phyloP scores from a whole-genome alignment of 2,329 filamentous ascomycete genomes.

The Atkinsonella hypoxylon region DNA sequence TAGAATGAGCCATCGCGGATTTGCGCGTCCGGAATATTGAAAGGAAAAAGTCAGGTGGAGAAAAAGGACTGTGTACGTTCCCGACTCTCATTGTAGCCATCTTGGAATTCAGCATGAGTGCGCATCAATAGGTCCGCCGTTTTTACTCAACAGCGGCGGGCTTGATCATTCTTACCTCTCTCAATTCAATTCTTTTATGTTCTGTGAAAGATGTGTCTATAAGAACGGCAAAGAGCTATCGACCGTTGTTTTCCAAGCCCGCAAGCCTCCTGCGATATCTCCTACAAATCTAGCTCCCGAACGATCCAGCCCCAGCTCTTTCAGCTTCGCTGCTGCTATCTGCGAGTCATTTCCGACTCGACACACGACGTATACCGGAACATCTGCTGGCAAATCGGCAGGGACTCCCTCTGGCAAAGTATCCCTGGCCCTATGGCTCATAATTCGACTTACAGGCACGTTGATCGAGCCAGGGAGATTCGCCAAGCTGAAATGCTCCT shows the following conservation, averaged over 20 bases:
- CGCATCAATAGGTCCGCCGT: background rate
- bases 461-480: slow-evolving; percentile 66
- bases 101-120: slow-evolving; percentile 1
- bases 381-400: slow-evolving; percentile 23
- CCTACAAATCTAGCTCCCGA: slow-evolving; percentile 46
- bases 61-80: background rate
- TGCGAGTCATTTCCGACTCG: slow-evolving; percentile 72
- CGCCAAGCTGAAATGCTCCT: slow-evolving; percentile 73
- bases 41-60: background rate
- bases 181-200: slow-evolving; percentile 1
- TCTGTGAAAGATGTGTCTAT: slow-evolving; percentile 15
- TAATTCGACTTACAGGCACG: slow-evolving; percentile 46
- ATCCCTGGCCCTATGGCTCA: slow-evolving; percentile 28
- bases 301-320: slow-evolving; percentile 44
- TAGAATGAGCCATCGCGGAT: background rate
- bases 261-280: slow-evolving; percentile 61
- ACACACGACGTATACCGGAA: slow-evolving; percentile 60
- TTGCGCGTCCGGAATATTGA: background rate
- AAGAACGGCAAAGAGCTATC: slow-evolving; percentile 46
- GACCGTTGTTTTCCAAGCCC: slow-evolving; percentile 58
- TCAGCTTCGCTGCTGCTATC: slow-evolving; percentile 51
- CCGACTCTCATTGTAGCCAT: slow-evolving; percentile 8
- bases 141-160: background rate
- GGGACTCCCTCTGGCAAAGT: slow-evolving; percentile 26
- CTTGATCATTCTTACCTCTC: background rate